A percentile compares a stretch with the other conserved stretches of the same genome.
These are phyloP conservation scores for Mycena floridula DNA, from an alignment of 768 basidiomycete genomes.

Conservation along the genomic window DNA sequence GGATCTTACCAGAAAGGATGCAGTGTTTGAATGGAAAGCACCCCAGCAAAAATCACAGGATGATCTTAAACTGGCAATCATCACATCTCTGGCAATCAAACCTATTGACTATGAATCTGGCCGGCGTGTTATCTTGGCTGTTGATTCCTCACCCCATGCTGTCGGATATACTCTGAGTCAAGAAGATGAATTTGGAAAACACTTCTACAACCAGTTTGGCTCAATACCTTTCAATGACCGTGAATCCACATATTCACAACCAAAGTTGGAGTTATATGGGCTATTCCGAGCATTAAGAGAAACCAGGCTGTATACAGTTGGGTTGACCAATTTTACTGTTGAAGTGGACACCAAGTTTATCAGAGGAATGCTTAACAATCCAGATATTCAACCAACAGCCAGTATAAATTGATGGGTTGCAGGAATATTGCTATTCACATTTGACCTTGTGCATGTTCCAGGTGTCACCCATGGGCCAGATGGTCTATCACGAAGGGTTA, in stretches of 20 bases:
- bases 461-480: slow-evolving; percentile 21
- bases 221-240: slow-evolving; percentile 24
- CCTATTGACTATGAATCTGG: slow-evolving; percentile 23
- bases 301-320: not conserved
- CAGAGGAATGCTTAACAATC: slow-evolving; percentile 19
- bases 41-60: slow-evolving; percentile 13
- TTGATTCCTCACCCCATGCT: slow-evolving; percentile 21
- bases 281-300: slow-evolving; percentile 7
- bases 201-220: slow-evolving; percentile 19
- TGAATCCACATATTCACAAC: slow-evolving; percentile 12
- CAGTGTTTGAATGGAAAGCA: slow-evolving; percentile 12
- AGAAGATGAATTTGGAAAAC: slow-evolving; percentile 7
- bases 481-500: slow-evolving; percentile 20
- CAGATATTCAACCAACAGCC: slow-evolving; percentile 25
- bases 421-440: slow-evolving; percentile 25
- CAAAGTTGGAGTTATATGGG: slow-evolving; percentile 15
- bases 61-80: slow-evolving; percentile 6
- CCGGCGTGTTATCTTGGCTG: slow-evolving; percentile 19
- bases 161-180: slow-evolving; percentile 19
- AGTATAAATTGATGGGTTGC: slow-evolving; percentile 32
- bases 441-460: slow-evolving; percentile 22
- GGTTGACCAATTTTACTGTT: not conserved
- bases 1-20: slow-evolving; percentile 17
- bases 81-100: slow-evolving; percentile 15
- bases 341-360: slow-evolving; percentile 22